Conservation (phyloP, 805 yeast genomes). For the Danielia reshetovae region DNA sequence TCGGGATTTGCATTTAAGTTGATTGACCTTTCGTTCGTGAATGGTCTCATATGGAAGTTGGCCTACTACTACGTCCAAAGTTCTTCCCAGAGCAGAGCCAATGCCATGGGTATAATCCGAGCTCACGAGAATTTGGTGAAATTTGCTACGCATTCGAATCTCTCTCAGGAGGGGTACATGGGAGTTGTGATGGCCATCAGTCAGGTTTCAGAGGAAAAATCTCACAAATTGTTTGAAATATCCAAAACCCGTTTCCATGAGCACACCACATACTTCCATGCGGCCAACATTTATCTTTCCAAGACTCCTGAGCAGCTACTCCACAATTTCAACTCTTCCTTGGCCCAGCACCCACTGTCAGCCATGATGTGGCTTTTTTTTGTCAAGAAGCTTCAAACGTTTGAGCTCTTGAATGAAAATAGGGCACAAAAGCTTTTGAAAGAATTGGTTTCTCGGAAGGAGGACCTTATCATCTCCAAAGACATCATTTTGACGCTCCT, state of each 20-base stretch:
- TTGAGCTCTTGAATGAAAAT: conserved; percentile 28
- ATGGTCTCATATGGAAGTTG: conserved; percentile 19
- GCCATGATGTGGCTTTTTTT: conserved; percentile 35
- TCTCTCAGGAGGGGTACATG: conserved; percentile 31
- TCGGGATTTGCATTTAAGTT: conserved; percentile 20
- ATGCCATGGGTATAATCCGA: conserved; percentile 13
- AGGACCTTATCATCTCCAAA: conserved; percentile 26
- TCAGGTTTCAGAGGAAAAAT: conserved; percentile 21
- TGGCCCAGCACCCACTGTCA: conserved; percentile 20
- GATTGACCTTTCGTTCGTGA: conserved; percentile 12
- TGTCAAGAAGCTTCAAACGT: conserved; percentile 26
- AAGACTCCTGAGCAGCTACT: conserved; percentile 32
- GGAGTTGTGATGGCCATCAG: conserved; percentile 33
- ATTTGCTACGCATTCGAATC: conserved; percentile 14
- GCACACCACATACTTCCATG: conserved; percentile 21
- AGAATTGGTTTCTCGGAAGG: conserved; percentile 21
- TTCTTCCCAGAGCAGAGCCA: conserved; percentile 1
- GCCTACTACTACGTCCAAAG: conserved; percentile 15
- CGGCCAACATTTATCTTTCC: conserved; percentile 26
- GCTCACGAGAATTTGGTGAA: conserved; percentile 29
- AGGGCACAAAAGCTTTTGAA: conserved; percentile 25
- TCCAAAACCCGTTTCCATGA: conserved; percentile 23
- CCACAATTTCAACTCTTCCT: conserved; percentile 29
- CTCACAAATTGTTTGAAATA: conserved; percentile 23
- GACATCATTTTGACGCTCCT: conserved; percentile 28